Base-by-base conservation (phyloP, 2,329 filamentous ascomycete genomes). In the Onygenales sp. region DNA sequence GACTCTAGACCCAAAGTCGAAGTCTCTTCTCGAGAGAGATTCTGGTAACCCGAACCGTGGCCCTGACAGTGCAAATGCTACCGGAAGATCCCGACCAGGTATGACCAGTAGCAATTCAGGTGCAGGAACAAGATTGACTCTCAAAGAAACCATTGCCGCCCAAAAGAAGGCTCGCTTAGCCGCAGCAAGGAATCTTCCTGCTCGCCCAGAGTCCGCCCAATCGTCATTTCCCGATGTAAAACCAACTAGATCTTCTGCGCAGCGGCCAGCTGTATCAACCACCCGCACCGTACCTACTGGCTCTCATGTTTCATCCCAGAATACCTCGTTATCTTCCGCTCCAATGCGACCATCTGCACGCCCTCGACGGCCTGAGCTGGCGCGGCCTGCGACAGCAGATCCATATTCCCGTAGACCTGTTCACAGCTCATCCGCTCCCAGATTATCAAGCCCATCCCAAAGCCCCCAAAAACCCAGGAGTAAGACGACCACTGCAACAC, bases 91-190 rank as follows among this genome's bases (percentile, higher is more conserved):
- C 32, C 58, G 57, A 17, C 27, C 50, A 17, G 42, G 58, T 27
- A 36, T 58, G 27, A 61, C 52, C 34, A 59, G 56, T 44, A 58
- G 57, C 21, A 53, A 58, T 33, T 58, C 61, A 8, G 53, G 51
- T 6, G 53, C 59, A 39, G 57, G 61, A 13, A 36, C 42, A 11
- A 32, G 50, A 39, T 72, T 70, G 9, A 87, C 87, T 9, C 70
- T 96, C 31, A 85, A 88, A 58, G 91, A 95, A 62, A 78, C 88
- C 3, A 90, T 96, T 77, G 74, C 89, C 63, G 90, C 89, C 5
- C 86, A 92, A 65, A 91, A 89, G 71, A 88, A 74, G 54, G 78
- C 77, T 48, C 63, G 72, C 52, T 42, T 63, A 13, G 70, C 70
- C 43, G 70, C 70, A 42, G 61, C 67, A 10, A 71, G 72, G 58